phyloP scores from a whole-genome alignment of 805 yeast species.

The Candida nemodendra region DNA sequence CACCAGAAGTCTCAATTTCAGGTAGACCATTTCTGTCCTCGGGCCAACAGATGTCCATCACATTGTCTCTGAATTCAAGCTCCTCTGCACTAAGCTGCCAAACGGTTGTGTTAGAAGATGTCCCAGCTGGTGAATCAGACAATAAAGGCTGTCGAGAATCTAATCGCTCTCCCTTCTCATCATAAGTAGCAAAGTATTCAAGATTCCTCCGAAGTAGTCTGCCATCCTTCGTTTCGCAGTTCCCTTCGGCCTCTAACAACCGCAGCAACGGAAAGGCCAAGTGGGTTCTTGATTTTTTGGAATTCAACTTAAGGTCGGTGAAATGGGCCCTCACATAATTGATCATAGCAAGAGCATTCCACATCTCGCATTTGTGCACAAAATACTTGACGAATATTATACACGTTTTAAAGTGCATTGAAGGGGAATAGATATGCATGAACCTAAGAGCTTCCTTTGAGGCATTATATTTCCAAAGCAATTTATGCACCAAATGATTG shows the following conservation, averaged over 20 bases:
- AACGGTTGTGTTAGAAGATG: no score
- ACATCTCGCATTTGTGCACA: not conserved
- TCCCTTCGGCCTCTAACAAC: no score
- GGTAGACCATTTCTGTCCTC: no score
- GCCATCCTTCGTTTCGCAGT: no score
- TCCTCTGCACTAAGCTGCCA: no score
- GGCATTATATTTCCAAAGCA: not conserved
- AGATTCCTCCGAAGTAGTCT: no score
- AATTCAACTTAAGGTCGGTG: not conserved
- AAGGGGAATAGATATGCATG: not conserved
- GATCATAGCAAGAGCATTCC: conserved; percentile 11
- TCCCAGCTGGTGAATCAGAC: no score
- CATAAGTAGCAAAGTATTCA: no score
- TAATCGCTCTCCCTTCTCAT: no score
- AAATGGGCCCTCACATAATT: conserved; percentile 7
- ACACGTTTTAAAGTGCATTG: not conserved
- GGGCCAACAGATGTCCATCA: not conserved
- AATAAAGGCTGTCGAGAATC: no score
- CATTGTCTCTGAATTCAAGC: not conserved
- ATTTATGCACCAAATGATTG: not conserved
- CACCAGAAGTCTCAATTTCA: no score
- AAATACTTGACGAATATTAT: not conserved
- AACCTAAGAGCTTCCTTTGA: not conserved
- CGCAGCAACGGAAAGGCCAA: no score
- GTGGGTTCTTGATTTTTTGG: not conserved